Percentiles rank a stretch among this genome's conserved stretches.
Conservation (phyloP, 78 protist species). For the Isochrysis galbana region DNA sequence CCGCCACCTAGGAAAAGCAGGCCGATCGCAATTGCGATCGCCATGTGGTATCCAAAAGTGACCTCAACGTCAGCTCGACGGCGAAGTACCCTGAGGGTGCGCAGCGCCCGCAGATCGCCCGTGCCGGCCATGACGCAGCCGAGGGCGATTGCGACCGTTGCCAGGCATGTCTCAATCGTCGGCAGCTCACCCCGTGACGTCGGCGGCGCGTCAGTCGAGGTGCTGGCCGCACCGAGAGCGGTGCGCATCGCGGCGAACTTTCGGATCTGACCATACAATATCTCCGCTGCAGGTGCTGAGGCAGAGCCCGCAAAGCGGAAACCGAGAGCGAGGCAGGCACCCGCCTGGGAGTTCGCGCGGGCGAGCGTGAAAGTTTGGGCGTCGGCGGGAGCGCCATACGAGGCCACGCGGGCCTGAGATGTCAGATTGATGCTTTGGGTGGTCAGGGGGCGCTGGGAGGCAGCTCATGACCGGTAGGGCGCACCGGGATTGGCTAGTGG, state of each 20-base stretch:
- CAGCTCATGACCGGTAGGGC: too few relatives aligned
- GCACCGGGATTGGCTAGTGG: too few relatives aligned
- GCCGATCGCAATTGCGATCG: conserved; percentile 71
- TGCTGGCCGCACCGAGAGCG: background rate
- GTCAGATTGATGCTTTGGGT: too few relatives aligned
- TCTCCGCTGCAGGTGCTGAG: too few relatives aligned
- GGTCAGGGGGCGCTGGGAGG: too few relatives aligned
- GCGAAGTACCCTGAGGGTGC: conserved; percentile 48
- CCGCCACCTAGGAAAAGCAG: conserved; percentile 22
- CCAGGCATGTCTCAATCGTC: background rate
- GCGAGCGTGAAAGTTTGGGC: background rate
- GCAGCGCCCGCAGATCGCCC: conserved; percentile 63
- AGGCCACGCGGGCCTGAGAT: background rate
- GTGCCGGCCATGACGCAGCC: conserved; percentile 45
- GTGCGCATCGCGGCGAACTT: background rate
- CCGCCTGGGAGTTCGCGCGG: conserved; percentile 65
- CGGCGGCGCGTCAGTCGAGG: background rate
- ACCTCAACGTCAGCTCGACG: background rate
- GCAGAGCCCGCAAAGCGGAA: conserved; percentile 69
- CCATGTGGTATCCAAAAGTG: conserved; percentile 78
- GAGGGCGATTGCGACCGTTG: background rate
- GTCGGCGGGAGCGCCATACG: background rate
- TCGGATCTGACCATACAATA: too few relatives aligned
- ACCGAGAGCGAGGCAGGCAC: conserved; percentile 72
- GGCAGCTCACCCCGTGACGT: background rate